Conservation (phyloP, 208 protist species). For the Leishmania tropica region DNA sequence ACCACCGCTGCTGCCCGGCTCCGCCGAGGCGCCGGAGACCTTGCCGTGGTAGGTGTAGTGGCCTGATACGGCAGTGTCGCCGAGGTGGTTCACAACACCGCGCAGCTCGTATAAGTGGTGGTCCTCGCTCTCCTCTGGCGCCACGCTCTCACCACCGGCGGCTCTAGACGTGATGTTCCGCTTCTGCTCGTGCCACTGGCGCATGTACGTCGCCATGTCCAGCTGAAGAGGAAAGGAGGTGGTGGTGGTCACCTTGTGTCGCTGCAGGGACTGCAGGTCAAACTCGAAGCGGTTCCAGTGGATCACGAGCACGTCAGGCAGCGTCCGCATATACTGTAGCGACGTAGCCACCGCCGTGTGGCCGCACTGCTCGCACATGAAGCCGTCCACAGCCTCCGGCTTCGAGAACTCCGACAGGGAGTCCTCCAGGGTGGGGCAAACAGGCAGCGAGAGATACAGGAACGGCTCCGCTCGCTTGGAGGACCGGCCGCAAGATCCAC, state of each 20-base stretch:
- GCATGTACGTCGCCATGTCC: slow-evolving; percentile 60
- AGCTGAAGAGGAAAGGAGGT: slow-evolving; percentile 58
- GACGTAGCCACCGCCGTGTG: slow-evolving; percentile 62
- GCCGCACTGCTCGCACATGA: slow-evolving; percentile 71
- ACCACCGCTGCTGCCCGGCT: background rate
- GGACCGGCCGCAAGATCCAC: slow-evolving; percentile 52
- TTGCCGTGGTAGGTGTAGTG: slow-evolving; percentile 87
- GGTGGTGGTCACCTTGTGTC: slow-evolving; percentile 62
- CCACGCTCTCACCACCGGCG: slow-evolving; percentile 3
- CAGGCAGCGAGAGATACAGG: slow-evolving; percentile 70
- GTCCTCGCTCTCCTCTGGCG: background rate
- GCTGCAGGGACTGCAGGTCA: slow-evolving; percentile 61
- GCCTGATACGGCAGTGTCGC: slow-evolving; percentile 62
- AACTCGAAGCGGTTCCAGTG: slow-evolving; percentile 86
- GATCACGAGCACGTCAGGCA: slow-evolving; percentile 76
- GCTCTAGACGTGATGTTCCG: background rate
- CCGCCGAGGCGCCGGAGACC: slow-evolving; percentile 20
- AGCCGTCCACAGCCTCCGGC: slow-evolving; percentile 69
- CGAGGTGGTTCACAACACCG: slow-evolving; percentile 78
- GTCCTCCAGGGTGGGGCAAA: slow-evolving; percentile 64
- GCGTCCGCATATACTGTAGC: slow-evolving; percentile 66
- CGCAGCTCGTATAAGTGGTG: slow-evolving; percentile 54
- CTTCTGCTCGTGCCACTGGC: slow-evolving; percentile 56
- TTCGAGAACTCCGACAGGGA: slow-evolving; percentile 59
- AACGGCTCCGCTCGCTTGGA: slow-evolving; percentile 72